Evolutionary conservation across 106 monocot genomes (phyloP), one percentile per base, ranked within the genome.

Genomic region (Acanthochlamys bracteata): DNA sequence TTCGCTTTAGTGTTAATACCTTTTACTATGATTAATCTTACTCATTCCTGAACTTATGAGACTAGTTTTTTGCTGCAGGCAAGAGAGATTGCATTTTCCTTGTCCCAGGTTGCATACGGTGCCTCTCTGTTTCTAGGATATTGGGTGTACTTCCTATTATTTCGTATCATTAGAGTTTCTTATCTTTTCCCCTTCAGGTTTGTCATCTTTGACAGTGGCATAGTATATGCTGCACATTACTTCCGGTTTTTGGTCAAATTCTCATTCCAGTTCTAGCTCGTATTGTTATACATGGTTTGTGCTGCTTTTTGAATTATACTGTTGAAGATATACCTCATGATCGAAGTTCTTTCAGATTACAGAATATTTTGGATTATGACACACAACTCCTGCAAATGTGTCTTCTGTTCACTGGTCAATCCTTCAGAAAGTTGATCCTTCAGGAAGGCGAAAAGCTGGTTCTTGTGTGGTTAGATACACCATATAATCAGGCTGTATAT

Each of bases 381-480:
- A 71, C 71, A 33, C 74, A 86, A 22, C 75, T 90, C 27, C 43
- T 69, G 70, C 64, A 76, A 53, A 80, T 83, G 79, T 90, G 86
- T 76, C 41, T 74, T 61, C 67, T 87, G 58, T 86, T 86, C 63
- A 84, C 82, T 22, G 77, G 74, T 33, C 94, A 95, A 61, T 82
- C 93, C 51, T 68, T 81, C 9, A 72, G 77, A 73, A 95, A 90
- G 73, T 76, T 90, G 75, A 66, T 86, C 33, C 86, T 95, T 72
- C 94, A 95, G 75, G 94, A 95, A 77, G 86, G 94, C 17, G 94
- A 95, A 78, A 95, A 95, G 51, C 59, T 95, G 59, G 79, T 95
- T 39, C 94, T 95, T 80, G 63, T 95, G 25, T 75, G 72, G 64
- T 83, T 90, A 47, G 90, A 90, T 69, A 84, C 90, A 62, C 82